A percentile compares a stretch with the other conserved stretches of the same genome.
phyloP scores from a whole-genome alignment of 2,329 filamentous ascomycete species.

The Fusarium proliferatum region DNA sequence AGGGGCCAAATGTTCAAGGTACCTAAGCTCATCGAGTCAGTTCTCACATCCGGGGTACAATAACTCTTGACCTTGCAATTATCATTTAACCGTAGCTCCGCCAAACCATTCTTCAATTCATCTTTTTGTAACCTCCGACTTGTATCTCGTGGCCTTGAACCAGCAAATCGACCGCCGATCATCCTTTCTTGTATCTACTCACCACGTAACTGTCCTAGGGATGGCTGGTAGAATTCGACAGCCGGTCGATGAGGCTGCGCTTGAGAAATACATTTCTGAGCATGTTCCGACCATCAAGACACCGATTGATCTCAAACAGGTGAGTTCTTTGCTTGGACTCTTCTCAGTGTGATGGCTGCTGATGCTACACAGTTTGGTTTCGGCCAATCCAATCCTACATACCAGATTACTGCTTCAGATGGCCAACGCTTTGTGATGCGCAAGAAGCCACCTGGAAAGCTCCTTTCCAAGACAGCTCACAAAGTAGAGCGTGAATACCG shows the following conservation, averaged over 20 bases:
- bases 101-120: neutral
- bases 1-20: conserved; percentile 19
- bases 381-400: conserved; percentile 97
- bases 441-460: conserved; percentile 96
- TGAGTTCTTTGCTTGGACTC: conserved; percentile 51
- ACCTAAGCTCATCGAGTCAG: neutral
- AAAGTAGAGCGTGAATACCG: conserved; percentile 96
- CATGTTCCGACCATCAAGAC: conserved; percentile 86
- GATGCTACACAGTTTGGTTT: conserved; percentile 80
- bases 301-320: conserved; percentile 91
- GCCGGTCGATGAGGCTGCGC: conserved; percentile 82
- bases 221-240: conserved; percentile 93
- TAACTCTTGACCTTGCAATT: conserved; percentile 3
- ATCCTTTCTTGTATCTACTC: neutral
- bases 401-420: conserved; percentile 82
- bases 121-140: neutral
- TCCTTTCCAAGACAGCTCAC: conserved; percentile 93
- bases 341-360: conserved; percentile 5
- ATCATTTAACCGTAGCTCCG: neutral
- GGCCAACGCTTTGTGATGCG: conserved; percentile 85
- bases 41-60: conserved; percentile 6
- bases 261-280: conserved; percentile 81
- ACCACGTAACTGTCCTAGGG: neutral
- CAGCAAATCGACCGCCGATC: neutral
- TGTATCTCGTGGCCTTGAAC: neutral